Conservation (phyloP, 1,139 yeast genomes). For the Suhomyces atakaporum region DNA sequence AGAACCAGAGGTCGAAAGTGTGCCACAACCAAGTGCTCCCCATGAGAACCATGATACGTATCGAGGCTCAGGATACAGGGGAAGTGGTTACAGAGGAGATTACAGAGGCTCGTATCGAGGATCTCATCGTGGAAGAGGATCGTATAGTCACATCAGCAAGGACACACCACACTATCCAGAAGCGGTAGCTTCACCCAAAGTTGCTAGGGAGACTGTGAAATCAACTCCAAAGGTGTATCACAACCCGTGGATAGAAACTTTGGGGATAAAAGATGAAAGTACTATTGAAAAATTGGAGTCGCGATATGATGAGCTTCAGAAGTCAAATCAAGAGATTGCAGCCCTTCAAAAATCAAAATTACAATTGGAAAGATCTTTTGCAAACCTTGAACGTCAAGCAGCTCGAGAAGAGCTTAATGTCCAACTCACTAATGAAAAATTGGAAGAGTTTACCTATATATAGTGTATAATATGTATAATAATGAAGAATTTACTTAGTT, state of each 20-base stretch:
- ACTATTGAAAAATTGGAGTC: constrained; percentile 20
- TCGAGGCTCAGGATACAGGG: constrained; percentile 12
- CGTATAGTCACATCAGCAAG: constrained; percentile 4
- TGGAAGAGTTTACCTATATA: constrained; percentile 44
- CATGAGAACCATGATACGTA: constrained; percentile 8
- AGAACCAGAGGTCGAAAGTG: constrained; percentile 4
- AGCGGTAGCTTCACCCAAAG: neutral
- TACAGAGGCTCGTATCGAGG: constrained; percentile 9
- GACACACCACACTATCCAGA: constrained; percentile 4
- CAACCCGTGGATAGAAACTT: constrained; percentile 26
- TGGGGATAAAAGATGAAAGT: constrained; percentile 21
- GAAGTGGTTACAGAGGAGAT: constrained; percentile 8
- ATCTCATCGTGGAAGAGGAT: constrained; percentile 7
- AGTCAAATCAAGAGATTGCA: constrained; percentile 29
- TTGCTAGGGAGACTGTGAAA: constrained; percentile 4
- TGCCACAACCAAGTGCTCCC: neutral
- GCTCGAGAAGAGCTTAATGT: constrained; percentile 39
- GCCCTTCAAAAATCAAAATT: constrained; percentile 28
- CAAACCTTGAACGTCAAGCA: constrained; percentile 31
- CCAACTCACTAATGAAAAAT: constrained; percentile 40
- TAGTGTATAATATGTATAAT: constrained; percentile 13
- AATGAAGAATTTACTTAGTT: neutral
- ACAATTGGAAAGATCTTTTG: constrained; percentile 25
- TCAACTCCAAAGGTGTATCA: constrained; percentile 10
- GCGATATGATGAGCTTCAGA: constrained; percentile 22